Base-by-base conservation (phyloP, 495 filamentous ascomycete species). In the Aspergillus cavernicola region DNA sequence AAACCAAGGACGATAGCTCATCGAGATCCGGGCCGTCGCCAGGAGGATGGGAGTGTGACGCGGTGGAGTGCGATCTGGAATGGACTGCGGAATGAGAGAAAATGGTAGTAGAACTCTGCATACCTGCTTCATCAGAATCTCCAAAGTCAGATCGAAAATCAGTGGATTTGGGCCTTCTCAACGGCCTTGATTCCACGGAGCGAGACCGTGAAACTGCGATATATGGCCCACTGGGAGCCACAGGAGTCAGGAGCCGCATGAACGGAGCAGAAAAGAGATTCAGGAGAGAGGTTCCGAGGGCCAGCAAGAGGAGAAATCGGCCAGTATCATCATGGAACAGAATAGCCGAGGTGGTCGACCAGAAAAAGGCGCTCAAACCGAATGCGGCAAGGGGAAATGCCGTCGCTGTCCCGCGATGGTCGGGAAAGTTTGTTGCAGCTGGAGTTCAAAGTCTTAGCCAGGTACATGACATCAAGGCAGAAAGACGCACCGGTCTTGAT, bases 341-440 rank as follows among this genome's bases (percentile, higher is more conserved):
- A 40, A 92, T 59, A 29, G 80, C 79, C 3, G 91, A 88, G 19
- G 91, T 69, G 16, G 82, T 75, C 15, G 93, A 87, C 74, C 96
- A 98, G 79, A 97, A 95, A 66, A 97, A 90, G 41, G 93, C 93
- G 70, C 92, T 96, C 26, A 98, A 76, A 20, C 93, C 93, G 66
- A 97, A 97, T 4, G 89, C 90, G 36, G 92, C 85, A 39, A 98
- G 72, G 6, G 93, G 92, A 63, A 97, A 89, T 2, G 90, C 91
- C 6, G 93, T 97, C 12, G 93, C 93, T 16, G 92, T 96, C 48
- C 95, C 93, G 38, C 93, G 84, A 62, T 95, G 87, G 29, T 85
- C 77, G 2, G 92, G 95, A 79, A 90, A 98, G 68, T 98, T 98
- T 36, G 92, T 75, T 28, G 95, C 92, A 52, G 89, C 92, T 77